Evolutionary conservation across 164 flowering plant genomes (phyloP).

Genomic region (Santalum album): DNA sequence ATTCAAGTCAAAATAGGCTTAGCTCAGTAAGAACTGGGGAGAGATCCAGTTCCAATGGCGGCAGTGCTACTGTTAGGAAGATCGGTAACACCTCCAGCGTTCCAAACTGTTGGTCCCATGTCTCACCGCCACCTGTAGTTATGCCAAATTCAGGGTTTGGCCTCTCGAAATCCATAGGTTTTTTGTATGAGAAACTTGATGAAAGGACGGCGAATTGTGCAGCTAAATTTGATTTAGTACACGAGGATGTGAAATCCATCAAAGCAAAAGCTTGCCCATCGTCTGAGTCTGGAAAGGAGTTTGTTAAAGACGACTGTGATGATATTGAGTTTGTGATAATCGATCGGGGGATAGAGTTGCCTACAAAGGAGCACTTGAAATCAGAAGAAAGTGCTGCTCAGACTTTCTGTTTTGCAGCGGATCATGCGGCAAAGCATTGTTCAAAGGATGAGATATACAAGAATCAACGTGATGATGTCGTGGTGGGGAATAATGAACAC

Average conservation of each 20-base stretch:
- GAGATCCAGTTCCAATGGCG: neutral
- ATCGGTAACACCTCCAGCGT: conserved; percentile 14
- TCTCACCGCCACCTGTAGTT: conserved; percentile 13
- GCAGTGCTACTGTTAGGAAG: conserved; percentile 6
- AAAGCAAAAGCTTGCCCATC: conserved; percentile 12
- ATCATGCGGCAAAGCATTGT: conserved; percentile 12
- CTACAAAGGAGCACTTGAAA: conserved; percentile 13
- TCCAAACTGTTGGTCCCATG: conserved; percentile 7
- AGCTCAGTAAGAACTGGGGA: neutral
- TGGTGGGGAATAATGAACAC: conserved; percentile 9
- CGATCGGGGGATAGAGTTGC: conserved; percentile 51
- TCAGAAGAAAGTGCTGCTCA: conserved; percentile 8
- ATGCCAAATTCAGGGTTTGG: conserved; percentile 17
- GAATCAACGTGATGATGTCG: conserved; percentile 11
- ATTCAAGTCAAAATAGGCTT: conserved; percentile 6
- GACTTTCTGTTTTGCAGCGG: conserved; percentile 10
- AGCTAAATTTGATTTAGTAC: conserved; percentile 10
- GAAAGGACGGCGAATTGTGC: conserved; percentile 13
- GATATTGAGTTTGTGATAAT: conserved; percentile 38
- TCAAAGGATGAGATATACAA: conserved; percentile 10
- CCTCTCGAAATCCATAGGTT: conserved; percentile 26
- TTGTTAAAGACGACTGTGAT: conserved; percentile 22
- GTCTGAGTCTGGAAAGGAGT: conserved; percentile 17
- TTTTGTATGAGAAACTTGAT: conserved; percentile 27
- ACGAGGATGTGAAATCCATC: conserved; percentile 14